Evolutionary conservation across 805 yeast species (phyloP), one percentile per base, ranked within the genome.

Genomic region (Candida multigemmis): DNA sequence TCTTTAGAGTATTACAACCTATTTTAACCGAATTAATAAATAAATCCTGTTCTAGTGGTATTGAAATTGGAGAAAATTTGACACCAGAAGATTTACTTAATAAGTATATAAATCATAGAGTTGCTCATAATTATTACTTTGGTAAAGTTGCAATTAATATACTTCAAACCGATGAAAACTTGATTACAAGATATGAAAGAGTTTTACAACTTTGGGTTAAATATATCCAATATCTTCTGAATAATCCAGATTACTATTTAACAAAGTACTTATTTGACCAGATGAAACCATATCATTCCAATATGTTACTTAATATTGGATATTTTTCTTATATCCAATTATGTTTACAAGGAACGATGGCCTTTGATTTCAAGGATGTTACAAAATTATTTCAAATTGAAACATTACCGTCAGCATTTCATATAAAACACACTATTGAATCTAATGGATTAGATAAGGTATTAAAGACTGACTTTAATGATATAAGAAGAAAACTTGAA

Each of bases 41-140:
- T 16, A 30, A 35, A 8, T 20, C 48, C 13, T 25, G 30, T 21
- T 35, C 36, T 13, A 20, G 26, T 2, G 33, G 34, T 13, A 26
- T 21, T 7, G 14, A 12, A 4, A 14, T 22, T 4, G 19, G 17
- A 8, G 14, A 12, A 6, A 25, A 24, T 16, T 34, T 27, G 14
- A 14, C 41, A 7, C 16, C 39, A 5, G 37, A 42, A 12, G 48
- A 43, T 11, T 26, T 56, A 2, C 38, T 58, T 31, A 53, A 55
- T 21, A 23, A 52, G 23, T 43, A 53, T 30, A 33, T 40, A n/a
- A 33, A 42, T 19, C 33, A 56, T 36, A 36, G 43, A 8, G 42
- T 61, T n/a, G 59, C 56, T 16, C 57, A 60, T 36, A 30, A 36
- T 19, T 50, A 41, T 41, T 58, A 57, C 33, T 57, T 50, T 34